Percentiles rank a stretch among this genome's conserved stretches.
phyloP scores from a whole-genome alignment of 108 stramenopile species.

The Cylindrotheca closterium region DNA sequence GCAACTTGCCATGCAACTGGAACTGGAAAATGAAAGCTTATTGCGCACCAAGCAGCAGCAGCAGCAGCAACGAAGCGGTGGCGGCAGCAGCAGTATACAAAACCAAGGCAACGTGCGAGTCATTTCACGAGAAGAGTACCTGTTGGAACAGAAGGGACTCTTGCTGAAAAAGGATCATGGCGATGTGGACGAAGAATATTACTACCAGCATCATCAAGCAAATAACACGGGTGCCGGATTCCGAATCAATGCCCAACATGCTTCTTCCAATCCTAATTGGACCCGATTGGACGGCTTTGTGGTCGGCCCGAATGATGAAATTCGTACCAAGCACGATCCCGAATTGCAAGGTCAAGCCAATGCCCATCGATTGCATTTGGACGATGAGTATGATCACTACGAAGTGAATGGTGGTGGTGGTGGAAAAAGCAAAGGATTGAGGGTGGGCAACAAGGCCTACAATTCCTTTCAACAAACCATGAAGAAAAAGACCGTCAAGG shows the following conservation, averaged over 20 bases:
- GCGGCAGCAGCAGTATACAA: not conserved
- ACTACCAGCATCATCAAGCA: not conserved
- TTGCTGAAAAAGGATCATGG: conserved; percentile 9
- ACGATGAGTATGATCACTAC: conserved; percentile 20
- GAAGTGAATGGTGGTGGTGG: not conserved
- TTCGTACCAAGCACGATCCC: conserved; percentile 77
- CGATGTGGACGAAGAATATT: conserved; percentile 27
- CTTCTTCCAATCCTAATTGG: conserved; percentile 32
- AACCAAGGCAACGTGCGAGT: conserved; percentile 41
- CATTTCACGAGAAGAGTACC: conserved; percentile 34
- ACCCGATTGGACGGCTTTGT: conserved; percentile 53
- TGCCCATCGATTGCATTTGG: conserved; percentile 45
- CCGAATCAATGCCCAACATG: conserved; percentile 52
- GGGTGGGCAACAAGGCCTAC: conserved; percentile 48
- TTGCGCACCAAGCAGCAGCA: conserved; percentile 18
- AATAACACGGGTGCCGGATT: conserved; percentile 43
- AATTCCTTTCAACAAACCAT: conserved; percentile 62
- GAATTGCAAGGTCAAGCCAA: conserved; percentile 53
- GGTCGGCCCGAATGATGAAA: conserved; percentile 70
- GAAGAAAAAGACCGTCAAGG: conserved; percentile 51
- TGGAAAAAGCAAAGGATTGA: conserved; percentile 1
- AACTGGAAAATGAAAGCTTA: conserved; percentile 50
- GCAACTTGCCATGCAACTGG: conserved; percentile 42
- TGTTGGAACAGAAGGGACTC: conserved; percentile 11
- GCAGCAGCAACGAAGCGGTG: conserved; percentile 18